phyloP scores from a whole-genome alignment of 306 rosid species.

The Styphnolobium japonicum region DNA sequence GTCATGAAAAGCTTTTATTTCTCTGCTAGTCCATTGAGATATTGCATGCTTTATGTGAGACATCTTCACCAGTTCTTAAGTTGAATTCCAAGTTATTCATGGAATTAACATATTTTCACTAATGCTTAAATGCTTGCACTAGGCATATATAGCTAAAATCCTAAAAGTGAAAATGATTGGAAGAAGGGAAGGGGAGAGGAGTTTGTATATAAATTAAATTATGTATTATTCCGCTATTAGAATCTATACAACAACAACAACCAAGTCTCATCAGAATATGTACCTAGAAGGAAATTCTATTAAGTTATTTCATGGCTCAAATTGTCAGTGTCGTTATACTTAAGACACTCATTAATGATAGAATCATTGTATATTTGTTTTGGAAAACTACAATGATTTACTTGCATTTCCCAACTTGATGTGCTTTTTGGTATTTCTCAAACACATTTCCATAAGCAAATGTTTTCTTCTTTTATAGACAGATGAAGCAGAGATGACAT shows the following conservation, averaged over 20 bases:
- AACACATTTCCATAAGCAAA: neutral
- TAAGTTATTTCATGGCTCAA: neutral
- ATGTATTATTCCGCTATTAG: neutral
- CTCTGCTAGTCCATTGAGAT: neutral
- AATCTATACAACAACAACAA: neutral
- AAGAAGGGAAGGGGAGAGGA: no score
- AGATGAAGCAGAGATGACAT: conserved; percentile 49
- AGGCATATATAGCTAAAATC: neutral
- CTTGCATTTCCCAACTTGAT: neutral
- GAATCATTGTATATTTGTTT: neutral
- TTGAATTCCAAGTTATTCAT: neutral
- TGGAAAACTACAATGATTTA: neutral
- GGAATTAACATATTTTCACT: neutral
- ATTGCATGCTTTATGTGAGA: neutral
- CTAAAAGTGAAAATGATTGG: neutral
- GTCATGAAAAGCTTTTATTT: neutral
- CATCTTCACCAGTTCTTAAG: neutral
- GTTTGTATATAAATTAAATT: neutral
- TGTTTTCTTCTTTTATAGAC: conserved; percentile 40
- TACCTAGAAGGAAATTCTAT: neutral
- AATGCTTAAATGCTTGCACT: neutral
- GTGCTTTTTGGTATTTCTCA: no score
- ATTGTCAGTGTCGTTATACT: neutral
- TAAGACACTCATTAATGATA: neutral
- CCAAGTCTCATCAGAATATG: neutral